phyloP scores from a whole-genome alignment of 2,329 filamentous ascomycete genomes.

The Aspergillus candidus region DNA sequence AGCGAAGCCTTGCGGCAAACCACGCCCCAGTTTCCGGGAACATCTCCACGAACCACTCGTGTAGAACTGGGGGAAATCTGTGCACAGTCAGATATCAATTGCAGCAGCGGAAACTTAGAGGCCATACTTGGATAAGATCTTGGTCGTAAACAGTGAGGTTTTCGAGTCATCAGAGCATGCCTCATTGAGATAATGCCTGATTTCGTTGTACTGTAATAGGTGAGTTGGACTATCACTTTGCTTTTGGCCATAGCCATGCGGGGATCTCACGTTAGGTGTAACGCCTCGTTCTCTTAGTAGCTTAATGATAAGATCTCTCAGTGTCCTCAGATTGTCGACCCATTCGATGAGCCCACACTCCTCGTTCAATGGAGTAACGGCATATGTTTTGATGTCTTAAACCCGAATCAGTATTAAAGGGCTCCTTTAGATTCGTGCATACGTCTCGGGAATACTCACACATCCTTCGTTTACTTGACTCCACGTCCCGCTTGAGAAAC shows the following conservation, averaged over 20 bases:
- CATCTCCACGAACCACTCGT: constrained; percentile 91
- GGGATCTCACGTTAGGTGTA: constrained; percentile 37
- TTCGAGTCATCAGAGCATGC: constrained; percentile 58
- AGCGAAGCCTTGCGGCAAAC: constrained; percentile 82
- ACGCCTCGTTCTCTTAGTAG: constrained; percentile 73
- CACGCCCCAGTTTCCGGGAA: constrained; percentile 90
- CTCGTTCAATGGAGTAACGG: constrained; percentile 92
- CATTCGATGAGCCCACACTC: constrained; percentile 98
- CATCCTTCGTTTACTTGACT: constrained; percentile 80
- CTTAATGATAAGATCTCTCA: constrained; percentile 80
- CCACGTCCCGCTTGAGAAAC: constrained; percentile 82
- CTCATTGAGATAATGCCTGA: constrained; percentile 58
- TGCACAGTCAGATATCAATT: constrained; percentile 14
- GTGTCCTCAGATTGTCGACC: constrained; percentile 91
- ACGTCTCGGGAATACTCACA: constrained; percentile 39
- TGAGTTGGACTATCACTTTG: not conserved
- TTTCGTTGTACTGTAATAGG: constrained; percentile 57
- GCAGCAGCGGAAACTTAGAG: not conserved
- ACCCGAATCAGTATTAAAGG: constrained; percentile 7
- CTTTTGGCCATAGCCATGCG: not conserved
- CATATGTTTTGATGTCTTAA: constrained; percentile 83
- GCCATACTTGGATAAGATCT: constrained; percentile 44
- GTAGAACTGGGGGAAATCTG: constrained; percentile 74
- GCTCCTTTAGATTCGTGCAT: not conserved
- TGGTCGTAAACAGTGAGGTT: constrained; percentile 64